A percentile compares a stretch with the other conserved stretches of the same genome.
Evolutionary conservation across 352 stramenopile species (phyloP).

Genomic region (Phytophthora pini): DNA sequence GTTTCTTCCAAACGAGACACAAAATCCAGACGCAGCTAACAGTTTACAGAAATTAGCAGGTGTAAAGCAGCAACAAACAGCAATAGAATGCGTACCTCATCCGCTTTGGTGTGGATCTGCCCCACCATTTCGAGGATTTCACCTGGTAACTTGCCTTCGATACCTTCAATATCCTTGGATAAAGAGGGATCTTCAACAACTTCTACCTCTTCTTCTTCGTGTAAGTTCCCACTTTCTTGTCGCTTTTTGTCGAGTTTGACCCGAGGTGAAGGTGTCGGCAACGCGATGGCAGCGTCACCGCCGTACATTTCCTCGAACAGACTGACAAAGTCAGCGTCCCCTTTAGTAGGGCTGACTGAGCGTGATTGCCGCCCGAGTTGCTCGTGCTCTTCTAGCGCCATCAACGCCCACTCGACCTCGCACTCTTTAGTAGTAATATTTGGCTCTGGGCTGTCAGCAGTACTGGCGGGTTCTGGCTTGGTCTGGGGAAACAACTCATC

Average conservation of each 20-base stretch:
- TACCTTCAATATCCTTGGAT: not conserved
- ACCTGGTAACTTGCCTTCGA: not conserved
- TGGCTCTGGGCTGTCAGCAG: not conserved
- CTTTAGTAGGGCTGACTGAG: slow-evolving; percentile 1
- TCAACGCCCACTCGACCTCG: slow-evolving; percentile 29
- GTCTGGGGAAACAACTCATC: slow-evolving; percentile 28
- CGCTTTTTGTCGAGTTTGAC: not conserved
- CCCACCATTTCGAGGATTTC: slow-evolving; percentile 13
- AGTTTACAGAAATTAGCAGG: not conserved
- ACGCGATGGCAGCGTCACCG: slow-evolving; percentile 6
- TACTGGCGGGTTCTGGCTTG: not conserved
- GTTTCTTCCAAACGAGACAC: not conserved
- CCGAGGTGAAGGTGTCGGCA: slow-evolving; percentile 21
- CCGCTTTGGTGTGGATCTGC: slow-evolving; percentile 11
- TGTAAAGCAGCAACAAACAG: not conserved
- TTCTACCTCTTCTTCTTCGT: not conserved
- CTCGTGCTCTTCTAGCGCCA: slow-evolving; percentile 32
- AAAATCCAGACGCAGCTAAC: slow-evolving; percentile 8
- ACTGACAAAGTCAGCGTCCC: slow-evolving; percentile 19
- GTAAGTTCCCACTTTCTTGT: not conserved
- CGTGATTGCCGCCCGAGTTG: slow-evolving; percentile 8
- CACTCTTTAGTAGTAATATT: slow-evolving; percentile 7
- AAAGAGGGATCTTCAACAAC: not conserved
- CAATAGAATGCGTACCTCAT: slow-evolving; percentile 10
- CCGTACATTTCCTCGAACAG: slow-evolving; percentile 42